Evolutionary conservation across 371 early-diverging fungal genomes (phyloP).

Genomic region (Actinomortierella wolfii): DNA sequence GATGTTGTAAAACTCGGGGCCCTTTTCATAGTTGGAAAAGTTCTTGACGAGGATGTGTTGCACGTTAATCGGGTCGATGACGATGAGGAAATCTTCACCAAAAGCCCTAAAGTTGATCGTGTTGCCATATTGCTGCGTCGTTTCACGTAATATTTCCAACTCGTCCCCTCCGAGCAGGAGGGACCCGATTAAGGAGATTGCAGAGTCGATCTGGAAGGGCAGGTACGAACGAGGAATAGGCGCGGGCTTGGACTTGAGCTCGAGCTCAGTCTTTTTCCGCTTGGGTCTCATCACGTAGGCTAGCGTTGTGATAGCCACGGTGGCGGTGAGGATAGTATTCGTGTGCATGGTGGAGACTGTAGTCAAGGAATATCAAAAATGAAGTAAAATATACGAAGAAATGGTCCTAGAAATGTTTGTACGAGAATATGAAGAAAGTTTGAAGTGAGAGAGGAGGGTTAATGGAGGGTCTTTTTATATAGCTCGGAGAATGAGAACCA

Average conservation of each 20-base stretch:
- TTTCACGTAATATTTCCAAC: conserved; percentile 15
- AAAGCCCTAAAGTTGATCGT: conserved; percentile 26
- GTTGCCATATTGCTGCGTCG: conserved; percentile 7
- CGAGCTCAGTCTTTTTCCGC: conserved; percentile 34
- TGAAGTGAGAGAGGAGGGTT: too few relatives aligned
- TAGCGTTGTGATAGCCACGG: conserved; percentile 14
- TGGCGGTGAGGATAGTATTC: conserved; percentile 19
- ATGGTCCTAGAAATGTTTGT: too few relatives aligned
- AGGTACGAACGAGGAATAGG: conserved; percentile 17
- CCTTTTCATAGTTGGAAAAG: conserved; percentile 40
- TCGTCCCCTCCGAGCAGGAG: conserved; percentile 17
- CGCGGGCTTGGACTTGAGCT: conserved; percentile 14
- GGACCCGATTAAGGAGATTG: conserved; percentile 12
- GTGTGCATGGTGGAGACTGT: conserved; percentile 2
- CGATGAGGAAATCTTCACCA: conserved; percentile 28
- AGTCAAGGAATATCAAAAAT: too few relatives aligned
- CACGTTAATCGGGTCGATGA: conserved; percentile 31
- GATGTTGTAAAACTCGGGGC: conserved; percentile 27
- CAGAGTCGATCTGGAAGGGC: conserved; percentile 26
- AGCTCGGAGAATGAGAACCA: too few relatives aligned
- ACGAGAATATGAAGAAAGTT: too few relatives aligned
- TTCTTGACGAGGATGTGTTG: conserved; percentile 44
- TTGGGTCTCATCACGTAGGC: conserved; percentile 33
- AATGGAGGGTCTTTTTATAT: too few relatives aligned
- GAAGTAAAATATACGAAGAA: too few relatives aligned